Conservation (phyloP, 306 rosid species). For the Dicorynia guianensis region DNA sequence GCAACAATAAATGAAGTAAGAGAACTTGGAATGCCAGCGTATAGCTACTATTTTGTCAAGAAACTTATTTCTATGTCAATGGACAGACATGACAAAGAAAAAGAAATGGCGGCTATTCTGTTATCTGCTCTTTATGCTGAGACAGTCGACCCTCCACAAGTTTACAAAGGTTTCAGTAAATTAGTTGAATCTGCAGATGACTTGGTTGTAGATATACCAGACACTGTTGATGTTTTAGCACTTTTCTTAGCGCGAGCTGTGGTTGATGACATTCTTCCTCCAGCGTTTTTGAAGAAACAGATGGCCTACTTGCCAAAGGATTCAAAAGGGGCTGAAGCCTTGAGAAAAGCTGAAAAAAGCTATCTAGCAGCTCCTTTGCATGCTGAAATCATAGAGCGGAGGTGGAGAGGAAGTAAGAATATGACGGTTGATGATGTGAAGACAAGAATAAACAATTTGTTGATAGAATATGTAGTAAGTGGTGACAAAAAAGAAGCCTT, state of each 20-base stretch:
- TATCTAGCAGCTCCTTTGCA: constrained; percentile 73
- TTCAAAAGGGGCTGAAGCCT: constrained; percentile 64
- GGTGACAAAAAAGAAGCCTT: constrained; percentile 77
- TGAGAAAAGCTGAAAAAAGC: constrained; percentile 69
- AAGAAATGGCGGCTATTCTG: constrained; percentile 80
- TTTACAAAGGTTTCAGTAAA: constrained; percentile 75
- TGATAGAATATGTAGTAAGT: constrained; percentile 71
- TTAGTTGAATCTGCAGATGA: constrained; percentile 73
- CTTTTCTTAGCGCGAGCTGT: constrained; percentile 76
- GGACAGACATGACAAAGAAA: constrained; percentile 82
- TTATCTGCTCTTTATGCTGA: constrained; percentile 69
- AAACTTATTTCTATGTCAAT: constrained; percentile 76
- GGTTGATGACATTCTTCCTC: constrained; percentile 85
- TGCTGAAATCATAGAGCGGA: constrained; percentile 64
- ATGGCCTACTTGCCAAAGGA: constrained; percentile 45
- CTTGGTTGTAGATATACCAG: constrained; percentile 75
- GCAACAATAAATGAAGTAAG: constrained; percentile 62
- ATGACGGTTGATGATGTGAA: constrained; percentile 72
- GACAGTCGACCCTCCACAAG: constrained; percentile 60
- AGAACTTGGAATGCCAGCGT: constrained; percentile 59
- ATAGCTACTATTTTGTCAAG: constrained; percentile 66
- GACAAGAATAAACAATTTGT: constrained; percentile 61
- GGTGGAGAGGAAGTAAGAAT: constrained; percentile 76
- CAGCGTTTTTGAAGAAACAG: constrained; percentile 70
- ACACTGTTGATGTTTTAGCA: constrained; percentile 70